These are phyloP conservation scores for Atkinsonella texensis DNA, from an alignment of 2,329 filamentous ascomycete genomes.

Conservation along the genomic window DNA sequence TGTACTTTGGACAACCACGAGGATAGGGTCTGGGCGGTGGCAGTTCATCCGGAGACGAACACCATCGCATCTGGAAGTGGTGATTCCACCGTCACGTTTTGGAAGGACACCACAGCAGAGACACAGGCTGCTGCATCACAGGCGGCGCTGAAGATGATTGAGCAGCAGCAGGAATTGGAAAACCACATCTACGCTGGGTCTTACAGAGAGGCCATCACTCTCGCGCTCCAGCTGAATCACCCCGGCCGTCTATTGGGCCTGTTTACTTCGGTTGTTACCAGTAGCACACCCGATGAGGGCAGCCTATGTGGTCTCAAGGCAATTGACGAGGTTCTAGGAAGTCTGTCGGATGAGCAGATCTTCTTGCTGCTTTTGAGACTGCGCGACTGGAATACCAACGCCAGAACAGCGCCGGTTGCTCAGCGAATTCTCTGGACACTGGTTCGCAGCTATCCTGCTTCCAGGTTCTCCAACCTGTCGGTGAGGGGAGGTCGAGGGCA, in stretches of 20 bases:
- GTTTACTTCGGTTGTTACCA: conserved; percentile 68
- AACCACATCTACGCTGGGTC: conserved; percentile 84
- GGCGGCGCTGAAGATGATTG: conserved; percentile 66
- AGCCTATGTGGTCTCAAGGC: conserved; percentile 53
- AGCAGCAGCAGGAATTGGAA: conserved; percentile 87
- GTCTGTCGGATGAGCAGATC: conserved; percentile 72
- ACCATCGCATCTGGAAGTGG: conserved; percentile 81
- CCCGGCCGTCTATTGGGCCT: conserved; percentile 74
- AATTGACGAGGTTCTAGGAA: conserved; percentile 76
- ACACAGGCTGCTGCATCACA: conserved; percentile 65
- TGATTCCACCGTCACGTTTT: conserved; percentile 89
- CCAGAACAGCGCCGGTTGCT: conserved; percentile 70
- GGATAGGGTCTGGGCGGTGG: conserved; percentile 86
- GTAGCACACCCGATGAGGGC: conserved; percentile 43
- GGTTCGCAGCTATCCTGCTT: conserved; percentile 69
- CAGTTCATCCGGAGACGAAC: conserved; percentile 56
- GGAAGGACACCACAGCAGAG: conserved; percentile 78
- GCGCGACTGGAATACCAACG: conserved; percentile 97
- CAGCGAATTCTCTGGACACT: conserved; percentile 75
- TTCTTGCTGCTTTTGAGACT: conserved; percentile 70
- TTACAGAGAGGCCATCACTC: conserved; percentile 83
- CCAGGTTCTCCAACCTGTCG: conserved; percentile 60
- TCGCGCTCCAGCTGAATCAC: conserved; percentile 89
- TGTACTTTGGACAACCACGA: conserved; percentile 94
- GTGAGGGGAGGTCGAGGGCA: conserved; percentile 44